These are phyloP conservation scores for Boletellus deceptivus DNA, from an alignment of 1,284 basidiomycete species.

Conservation along the genomic window DNA sequence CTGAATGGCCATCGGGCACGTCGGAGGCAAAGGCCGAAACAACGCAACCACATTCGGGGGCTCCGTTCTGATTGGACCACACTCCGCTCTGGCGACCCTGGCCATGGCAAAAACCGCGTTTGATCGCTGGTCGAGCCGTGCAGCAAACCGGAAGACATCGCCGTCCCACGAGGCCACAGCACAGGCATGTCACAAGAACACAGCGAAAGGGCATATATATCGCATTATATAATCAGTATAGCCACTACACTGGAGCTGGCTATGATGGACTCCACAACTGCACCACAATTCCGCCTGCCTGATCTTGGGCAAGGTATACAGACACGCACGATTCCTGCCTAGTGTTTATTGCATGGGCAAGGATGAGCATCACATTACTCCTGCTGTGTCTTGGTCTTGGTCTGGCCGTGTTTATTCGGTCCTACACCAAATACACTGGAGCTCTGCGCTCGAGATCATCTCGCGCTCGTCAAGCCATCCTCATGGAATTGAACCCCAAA, in stretches of 20 bases:
- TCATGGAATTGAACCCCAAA: conserved; percentile 16
- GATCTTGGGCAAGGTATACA: not conserved
- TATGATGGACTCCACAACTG: not conserved
- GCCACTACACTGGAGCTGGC: not conserved
- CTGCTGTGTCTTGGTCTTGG: conserved; percentile 22
- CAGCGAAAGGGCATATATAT: not conserved
- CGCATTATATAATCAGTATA: conserved; percentile 6
- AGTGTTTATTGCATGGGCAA: not conserved
- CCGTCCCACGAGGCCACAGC: no score
- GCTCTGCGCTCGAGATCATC: conserved; percentile 22
- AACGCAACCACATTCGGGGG: not conserved
- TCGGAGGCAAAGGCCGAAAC: not conserved
- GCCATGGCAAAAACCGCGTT: conserved; percentile 1
- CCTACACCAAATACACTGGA: conserved; percentile 27
- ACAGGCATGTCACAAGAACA: no score
- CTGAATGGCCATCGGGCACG: not conserved
- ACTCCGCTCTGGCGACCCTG: conserved; percentile 4
- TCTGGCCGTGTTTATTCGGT: conserved; percentile 13
- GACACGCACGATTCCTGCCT: not conserved
- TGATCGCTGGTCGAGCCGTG: not conserved
- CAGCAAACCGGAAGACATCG: no score
- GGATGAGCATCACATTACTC: conserved; percentile 15
- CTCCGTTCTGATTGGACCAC: conserved; percentile 16
- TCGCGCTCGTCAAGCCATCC: conserved; percentile 18
- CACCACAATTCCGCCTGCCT: not conserved